A percentile compares a stretch with the other conserved stretches of the same genome.
These are phyloP conservation scores for Barnettozyma wickerhamii DNA, from an alignment of 805 yeast species.

Conservation along the genomic window DNA sequence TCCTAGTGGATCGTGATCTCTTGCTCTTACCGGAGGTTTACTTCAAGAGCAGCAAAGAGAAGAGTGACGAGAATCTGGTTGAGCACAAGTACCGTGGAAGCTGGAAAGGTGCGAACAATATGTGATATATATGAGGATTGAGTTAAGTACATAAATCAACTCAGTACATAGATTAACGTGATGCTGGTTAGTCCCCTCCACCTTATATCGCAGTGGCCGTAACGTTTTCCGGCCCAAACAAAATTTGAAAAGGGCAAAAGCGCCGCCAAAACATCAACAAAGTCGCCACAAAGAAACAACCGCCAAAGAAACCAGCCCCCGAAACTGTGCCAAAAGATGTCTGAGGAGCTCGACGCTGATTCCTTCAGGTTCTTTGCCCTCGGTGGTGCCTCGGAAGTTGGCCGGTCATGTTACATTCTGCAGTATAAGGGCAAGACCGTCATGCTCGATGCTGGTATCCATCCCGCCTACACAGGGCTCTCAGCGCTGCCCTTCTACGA, in stretches of 20 bases:
- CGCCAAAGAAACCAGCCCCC: too few species aligned
- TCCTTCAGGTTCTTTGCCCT: constrained; percentile 72
- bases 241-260: too few species aligned
- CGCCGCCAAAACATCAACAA: too few species aligned
- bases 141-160: too few species aligned
- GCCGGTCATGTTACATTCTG: constrained; percentile 90
- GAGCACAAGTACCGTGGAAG: constrained; percentile 7
- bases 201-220: too few species aligned
- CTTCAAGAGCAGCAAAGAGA: constrained; percentile 15
- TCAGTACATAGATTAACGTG: too few species aligned
- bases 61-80: constrained; percentile 8
- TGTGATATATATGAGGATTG: too few species aligned
- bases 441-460: constrained; percentile 98
- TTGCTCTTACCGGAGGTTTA: constrained; percentile 16
- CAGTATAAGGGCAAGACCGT: constrained; percentile 91
- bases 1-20: constrained; percentile 15
- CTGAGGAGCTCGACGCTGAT: constrained; percentile 19
- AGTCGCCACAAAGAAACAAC: too few species aligned
- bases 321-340: too few species aligned
- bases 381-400: constrained; percentile 99
- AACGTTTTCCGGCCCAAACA: too few species aligned
- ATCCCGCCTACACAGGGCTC: constrained; percentile 89
- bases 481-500: constrained; percentile 94
- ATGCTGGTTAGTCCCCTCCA: too few species aligned
- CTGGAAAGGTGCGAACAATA: not conserved